Percentiles rank a stretch among this genome's conserved stretches.
phyloP scores from a whole-genome alignment of 202 grass and related monocot species.

The Eragrostis tef region DNA sequence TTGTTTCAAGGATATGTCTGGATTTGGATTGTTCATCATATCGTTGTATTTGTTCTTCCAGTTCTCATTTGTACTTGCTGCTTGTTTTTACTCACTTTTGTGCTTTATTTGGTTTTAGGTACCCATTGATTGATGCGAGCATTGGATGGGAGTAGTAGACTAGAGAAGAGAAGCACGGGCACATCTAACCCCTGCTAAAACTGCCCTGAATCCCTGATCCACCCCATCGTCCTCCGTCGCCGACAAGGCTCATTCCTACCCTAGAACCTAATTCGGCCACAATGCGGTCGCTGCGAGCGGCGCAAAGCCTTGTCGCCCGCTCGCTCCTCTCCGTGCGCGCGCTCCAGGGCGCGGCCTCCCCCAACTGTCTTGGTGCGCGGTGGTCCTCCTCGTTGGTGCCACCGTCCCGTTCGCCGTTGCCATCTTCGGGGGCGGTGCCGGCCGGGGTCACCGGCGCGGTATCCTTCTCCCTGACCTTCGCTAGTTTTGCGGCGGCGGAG shows the following conservation, averaged over 20 bases:
- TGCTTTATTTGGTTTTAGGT: no score
- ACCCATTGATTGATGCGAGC: no score
- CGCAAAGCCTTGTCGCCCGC: conserved; percentile 53
- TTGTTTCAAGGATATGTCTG: no score
- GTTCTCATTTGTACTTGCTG: no score
- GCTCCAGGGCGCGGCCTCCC: conserved; percentile 26
- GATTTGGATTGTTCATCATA: no score
- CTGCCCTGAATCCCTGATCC: no score
- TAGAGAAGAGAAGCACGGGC: no score
- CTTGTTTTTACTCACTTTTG: no score
- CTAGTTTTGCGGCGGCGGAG: conserved; percentile 58
- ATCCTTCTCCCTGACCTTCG: conserved; percentile 81
- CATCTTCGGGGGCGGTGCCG: conserved; percentile 49
- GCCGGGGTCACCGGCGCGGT: conserved; percentile 66
- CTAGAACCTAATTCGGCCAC: neutral
- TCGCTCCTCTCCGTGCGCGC: conserved; percentile 47
- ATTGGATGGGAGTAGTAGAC: no score
- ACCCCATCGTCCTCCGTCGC: neutral
- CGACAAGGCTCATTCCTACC: conserved; percentile 20
- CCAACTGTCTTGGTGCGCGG: neutral
- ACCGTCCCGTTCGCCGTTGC: neutral
- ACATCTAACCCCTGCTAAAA: no score
- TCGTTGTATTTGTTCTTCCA: no score
- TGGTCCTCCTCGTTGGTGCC: conserved; percentile 30
- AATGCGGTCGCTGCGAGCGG: conserved; percentile 62